Evolutionary conservation across 495 filamentous ascomycete species (phyloP).

Genomic region (Lepidopterella palustris): DNA sequence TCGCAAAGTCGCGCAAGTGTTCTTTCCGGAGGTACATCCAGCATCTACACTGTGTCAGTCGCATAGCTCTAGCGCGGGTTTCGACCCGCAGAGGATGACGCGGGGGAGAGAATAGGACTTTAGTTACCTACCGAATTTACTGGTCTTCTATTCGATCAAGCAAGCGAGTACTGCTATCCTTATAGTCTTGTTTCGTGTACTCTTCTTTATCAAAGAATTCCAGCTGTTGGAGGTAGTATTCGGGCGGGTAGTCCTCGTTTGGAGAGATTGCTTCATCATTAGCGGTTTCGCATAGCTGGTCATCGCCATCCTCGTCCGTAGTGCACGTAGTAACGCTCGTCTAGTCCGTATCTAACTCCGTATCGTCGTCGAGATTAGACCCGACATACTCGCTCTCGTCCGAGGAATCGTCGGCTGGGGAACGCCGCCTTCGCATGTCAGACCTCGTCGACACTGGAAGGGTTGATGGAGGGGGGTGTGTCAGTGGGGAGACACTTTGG

Average conservation of each 20-base stretch:
- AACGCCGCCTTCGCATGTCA: background rate
- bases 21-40: background rate
- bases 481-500: background rate
- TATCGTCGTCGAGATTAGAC: background rate
- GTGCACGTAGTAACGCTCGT: background rate
- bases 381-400: background rate
- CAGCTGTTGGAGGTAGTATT: conserved; percentile 9
- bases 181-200: conserved; percentile 12
- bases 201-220: conserved; percentile 4
- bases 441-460: background rate
- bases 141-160: conserved; percentile 4
- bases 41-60: background rate
- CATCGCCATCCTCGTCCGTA: background rate
- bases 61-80: background rate
- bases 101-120: background rate
- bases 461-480: background rate
- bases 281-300: background rate
- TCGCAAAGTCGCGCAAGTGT: background rate
- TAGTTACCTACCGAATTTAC: background rate
- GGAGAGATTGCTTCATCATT: background rate
- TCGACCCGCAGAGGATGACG: no score
- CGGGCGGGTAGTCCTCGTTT: background rate
- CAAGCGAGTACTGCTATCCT: conserved; percentile 15
- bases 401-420: background rate
- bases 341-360: background rate